Evolutionary conservation across 257 asterid species (phyloP).

Genomic region (Solanum habrochaites): DNA sequence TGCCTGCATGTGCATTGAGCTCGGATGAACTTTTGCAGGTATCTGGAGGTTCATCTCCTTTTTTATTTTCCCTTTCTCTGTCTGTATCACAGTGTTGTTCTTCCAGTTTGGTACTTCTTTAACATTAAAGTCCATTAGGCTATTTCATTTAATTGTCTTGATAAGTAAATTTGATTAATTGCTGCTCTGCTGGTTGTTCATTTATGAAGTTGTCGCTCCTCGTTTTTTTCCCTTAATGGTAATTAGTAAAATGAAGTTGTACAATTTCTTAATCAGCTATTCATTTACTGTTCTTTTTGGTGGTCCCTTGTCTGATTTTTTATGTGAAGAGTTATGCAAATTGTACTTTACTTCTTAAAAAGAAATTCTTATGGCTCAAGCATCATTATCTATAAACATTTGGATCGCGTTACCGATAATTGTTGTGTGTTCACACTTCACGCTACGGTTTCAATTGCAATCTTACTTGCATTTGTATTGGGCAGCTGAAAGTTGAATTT

Average conservation of each 20-base stretch:
- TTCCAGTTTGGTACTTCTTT: background rate
- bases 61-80: background rate
- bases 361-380: background rate
- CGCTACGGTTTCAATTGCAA: background rate
- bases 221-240: background rate
- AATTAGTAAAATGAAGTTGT: background rate
- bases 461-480: background rate
- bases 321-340: background rate
- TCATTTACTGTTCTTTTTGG: background rate
- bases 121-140: too few species aligned
- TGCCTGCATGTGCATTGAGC: slow-evolving; percentile 76
- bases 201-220: background rate
- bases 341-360: background rate
- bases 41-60: background rate
- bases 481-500: background rate
- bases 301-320: background rate
- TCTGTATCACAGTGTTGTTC: background rate
- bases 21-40: slow-evolving; percentile 98
- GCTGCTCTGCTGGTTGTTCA: background rate
- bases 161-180: background rate
- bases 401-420: background rate
- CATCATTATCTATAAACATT: background rate
- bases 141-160: background rate
- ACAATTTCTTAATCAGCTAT: background rate
- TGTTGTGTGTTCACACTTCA: background rate